Evolutionary conservation across 2,329 filamentous ascomycete genomes (phyloP), one percentile per base, ranked within the genome.

Genomic region (Thelonectria discophora): DNA sequence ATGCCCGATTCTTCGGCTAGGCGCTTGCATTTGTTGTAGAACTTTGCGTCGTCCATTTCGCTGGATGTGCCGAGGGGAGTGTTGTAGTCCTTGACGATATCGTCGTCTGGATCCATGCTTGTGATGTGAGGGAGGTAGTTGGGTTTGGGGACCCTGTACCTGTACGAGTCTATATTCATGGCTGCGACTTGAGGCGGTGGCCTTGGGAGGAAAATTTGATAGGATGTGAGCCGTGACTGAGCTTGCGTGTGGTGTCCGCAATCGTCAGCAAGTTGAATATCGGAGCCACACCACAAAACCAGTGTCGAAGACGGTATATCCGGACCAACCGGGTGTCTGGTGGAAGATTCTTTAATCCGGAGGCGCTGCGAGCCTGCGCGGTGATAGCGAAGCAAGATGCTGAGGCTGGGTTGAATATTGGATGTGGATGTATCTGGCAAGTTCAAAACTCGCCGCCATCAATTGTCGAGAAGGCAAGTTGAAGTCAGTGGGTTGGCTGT

Each of bases 1-100:
- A 97, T 92, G 68, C 88, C 90, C 77, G 92, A 84, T 53, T 85
- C 81, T 61, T 84, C 79, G 21, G 84, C 85, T 20, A 81, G 77
- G 55, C 81, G 82, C 73, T 85, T 85, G 76, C 84, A 85, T 74
- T 86, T 86, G 72, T 80, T 81, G 66, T 82, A 84, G 73, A 82
- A 88, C 61, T 80, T 80, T 63, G 81, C 83, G 70, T 88, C 85
- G 54, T 87, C 85, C 63, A 81, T 75, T 66, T 86, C 83, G 66
- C 78, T 80, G 21, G 84, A 79, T 39, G 77, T 75, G 57, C 81
- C 84, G 20, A 88, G 78, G 5, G 83, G 83, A 34, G 78, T 74
- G 65, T 78, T 76, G 71, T 82, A 84, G 63, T 85, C 81, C 70
- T 86, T 78, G 24, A 87, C 82, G 50, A 86, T 74, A 32, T 78